Percentiles rank a stretch among this genome's conserved stretches.
Conservation (phyloP, 2,329 filamentous ascomycete genomes). For the Fusarium globosum region DNA sequence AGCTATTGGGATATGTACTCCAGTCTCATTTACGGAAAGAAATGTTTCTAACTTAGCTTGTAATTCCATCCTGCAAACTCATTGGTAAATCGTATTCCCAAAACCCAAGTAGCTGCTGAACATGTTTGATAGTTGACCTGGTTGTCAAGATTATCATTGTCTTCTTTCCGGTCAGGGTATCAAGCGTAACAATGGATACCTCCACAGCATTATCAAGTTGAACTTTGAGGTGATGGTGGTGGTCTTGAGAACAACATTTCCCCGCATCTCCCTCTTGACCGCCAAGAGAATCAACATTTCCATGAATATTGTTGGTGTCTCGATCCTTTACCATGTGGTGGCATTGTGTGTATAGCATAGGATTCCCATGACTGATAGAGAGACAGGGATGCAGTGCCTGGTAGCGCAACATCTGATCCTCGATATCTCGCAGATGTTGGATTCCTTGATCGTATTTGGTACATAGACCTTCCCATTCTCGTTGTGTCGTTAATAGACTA, state of each 20-base stretch:
- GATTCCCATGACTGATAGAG: not conserved
- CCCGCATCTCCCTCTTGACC: no score
- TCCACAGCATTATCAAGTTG: not conserved
- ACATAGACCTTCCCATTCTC: not conserved
- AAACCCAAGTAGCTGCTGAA: not conserved
- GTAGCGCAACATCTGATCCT: not conserved
- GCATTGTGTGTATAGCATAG: accelerated
- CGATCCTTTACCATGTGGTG: accelerated
- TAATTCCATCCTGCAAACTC: no score
- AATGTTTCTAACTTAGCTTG: not conserved
- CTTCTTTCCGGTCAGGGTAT: not conserved
- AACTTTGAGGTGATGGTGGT: not conserved
- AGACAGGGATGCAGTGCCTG: not conserved
- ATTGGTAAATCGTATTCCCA: not conserved
- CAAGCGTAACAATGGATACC: not conserved
- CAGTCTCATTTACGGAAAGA: accelerated
- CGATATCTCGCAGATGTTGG: not conserved
- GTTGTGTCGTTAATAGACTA: no score
- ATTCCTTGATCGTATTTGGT: not conserved
- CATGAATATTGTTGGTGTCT: not conserved
- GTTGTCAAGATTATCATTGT: not conserved
- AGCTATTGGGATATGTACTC: accelerated
- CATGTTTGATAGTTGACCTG: not conserved
- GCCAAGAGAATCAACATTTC: no score
- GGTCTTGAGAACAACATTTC: no score